These are phyloP conservation scores for Microcos paniculata DNA, from an alignment of 345 rosid genomes.

Conservation along the genomic window DNA sequence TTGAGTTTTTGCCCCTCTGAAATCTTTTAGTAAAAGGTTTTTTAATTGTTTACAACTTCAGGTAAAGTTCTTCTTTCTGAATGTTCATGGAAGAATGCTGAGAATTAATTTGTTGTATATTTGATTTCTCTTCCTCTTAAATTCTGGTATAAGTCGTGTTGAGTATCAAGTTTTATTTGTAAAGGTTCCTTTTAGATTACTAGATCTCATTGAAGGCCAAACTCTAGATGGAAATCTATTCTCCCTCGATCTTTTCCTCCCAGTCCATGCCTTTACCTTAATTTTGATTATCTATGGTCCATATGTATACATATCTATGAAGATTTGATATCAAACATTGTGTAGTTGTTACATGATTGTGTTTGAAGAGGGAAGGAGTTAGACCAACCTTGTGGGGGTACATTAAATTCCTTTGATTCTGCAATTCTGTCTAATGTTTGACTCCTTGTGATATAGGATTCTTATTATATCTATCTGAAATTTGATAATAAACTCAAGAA, in stretches of 20 bases:
- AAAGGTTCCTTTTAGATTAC: background rate
- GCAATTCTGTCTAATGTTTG: background rate
- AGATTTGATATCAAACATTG: background rate
- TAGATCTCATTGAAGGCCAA: background rate
- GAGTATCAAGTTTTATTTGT: too few species aligned
- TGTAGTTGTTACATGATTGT: background rate
- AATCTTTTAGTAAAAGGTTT: background rate
- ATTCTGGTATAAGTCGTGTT: background rate
- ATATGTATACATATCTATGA: too few species aligned
- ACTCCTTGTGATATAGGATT: background rate
- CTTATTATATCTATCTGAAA: background rate
- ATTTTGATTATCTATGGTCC: background rate
- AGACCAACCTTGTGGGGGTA: background rate
- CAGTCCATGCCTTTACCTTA: background rate
- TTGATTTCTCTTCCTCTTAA: background rate
- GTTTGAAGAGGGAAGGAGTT: background rate
- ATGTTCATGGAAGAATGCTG: background rate
- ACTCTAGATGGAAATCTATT: background rate
- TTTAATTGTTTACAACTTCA: background rate
- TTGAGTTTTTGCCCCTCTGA: background rate
- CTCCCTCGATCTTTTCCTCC: background rate
- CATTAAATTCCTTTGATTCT: too few species aligned
- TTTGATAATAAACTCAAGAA: background rate
- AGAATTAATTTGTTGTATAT: background rate
- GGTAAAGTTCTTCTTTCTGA: background rate